Evolutionary conservation across 176 grass and related monocot genomes (phyloP).

Genomic region (Oryza longistaminata): DNA sequence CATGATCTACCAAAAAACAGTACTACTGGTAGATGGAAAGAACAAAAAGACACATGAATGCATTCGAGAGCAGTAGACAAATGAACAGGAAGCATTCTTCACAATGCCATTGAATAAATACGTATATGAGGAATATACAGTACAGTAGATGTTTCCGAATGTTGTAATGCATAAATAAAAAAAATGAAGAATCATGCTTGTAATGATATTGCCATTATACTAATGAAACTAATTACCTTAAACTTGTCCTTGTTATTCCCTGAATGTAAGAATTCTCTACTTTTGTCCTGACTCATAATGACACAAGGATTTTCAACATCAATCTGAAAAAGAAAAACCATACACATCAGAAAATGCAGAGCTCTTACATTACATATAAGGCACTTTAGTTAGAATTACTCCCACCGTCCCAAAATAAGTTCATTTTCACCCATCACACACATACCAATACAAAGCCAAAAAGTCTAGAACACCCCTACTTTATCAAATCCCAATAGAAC

Average conservation of each 20-base stretch:
- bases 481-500: too few species aligned
- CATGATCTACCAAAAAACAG: background rate
- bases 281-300: conserved; percentile 98
- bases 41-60: background rate
- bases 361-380: conserved; percentile 32
- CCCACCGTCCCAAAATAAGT: too few species aligned
- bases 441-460: too few species aligned
- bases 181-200: background rate
- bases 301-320: conserved; percentile 99
- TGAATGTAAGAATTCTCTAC: conserved; percentile 96
- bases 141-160: background rate
- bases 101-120: background rate
- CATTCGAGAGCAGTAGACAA: background rate
- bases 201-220: conserved; percentile 15
- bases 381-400: background rate
- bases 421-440: too few species aligned
- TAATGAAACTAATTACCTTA: conserved; percentile 61
- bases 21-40: background rate
- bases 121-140: conserved; percentile 4
- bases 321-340: conserved; percentile 54
- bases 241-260: conserved; percentile 92
- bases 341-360: conserved; percentile 16
- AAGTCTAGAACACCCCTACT: too few species aligned
- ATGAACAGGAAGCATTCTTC: background rate
- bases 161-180: background rate